Conservation (phyloP, 257 asterid species). For the Gentiana straminea region DNA sequence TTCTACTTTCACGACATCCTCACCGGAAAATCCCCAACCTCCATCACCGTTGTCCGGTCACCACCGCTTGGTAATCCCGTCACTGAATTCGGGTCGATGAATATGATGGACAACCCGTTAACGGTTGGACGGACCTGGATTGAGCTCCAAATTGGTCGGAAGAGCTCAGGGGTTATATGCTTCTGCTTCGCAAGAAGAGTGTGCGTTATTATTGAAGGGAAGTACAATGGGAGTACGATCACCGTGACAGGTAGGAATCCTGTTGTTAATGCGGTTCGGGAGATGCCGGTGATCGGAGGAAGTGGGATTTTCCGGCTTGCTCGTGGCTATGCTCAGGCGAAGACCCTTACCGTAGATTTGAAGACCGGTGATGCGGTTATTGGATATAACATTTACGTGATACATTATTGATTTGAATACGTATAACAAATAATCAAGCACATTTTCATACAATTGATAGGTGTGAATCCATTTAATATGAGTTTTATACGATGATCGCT, state of each 20-base stretch:
- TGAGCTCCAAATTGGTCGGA: conserved; percentile 12
- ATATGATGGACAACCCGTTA: conserved; percentile 16
- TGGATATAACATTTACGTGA: conserved; percentile 39
- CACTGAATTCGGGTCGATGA: conserved; percentile 9
- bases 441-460: no score
- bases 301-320: conserved; percentile 59
- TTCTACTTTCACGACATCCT: conserved; percentile 23
- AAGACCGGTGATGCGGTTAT: conserved; percentile 51
- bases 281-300: conserved; percentile 68
- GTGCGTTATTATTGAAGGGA: conserved; percentile 10
- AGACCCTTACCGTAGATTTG: conserved; percentile 26
- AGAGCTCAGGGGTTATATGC: conserved; percentile 18
- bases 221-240: conserved; percentile 15
- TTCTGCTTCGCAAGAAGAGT: conserved; percentile 16
- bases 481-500: no score
- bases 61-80: conserved; percentile 5
- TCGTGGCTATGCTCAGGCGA: conserved; percentile 52
- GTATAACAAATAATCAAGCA: no score
- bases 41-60: conserved; percentile 6
- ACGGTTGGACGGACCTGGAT: conserved; percentile 8
- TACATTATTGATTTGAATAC: conserved; percentile 29
- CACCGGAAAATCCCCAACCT: conserved; percentile 13
- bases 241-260: conserved; percentile 46
- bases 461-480: neutral
- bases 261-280: conserved; percentile 27